Evolutionary conservation across 495 filamentous ascomycete genomes (phyloP), one percentile per base, ranked within the genome.

Genomic region (Cetradonia linearis): DNA sequence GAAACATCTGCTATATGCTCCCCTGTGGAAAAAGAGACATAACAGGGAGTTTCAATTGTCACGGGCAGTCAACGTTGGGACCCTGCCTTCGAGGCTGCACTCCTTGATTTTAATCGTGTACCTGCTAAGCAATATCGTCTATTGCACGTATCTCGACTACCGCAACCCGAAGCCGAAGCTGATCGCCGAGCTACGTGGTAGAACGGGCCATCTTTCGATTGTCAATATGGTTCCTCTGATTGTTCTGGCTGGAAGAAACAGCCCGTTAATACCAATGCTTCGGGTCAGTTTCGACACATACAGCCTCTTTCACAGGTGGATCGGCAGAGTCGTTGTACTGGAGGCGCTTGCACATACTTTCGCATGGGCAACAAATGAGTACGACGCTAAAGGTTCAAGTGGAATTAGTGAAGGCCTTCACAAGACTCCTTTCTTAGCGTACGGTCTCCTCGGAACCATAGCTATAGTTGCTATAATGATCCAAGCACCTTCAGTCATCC

Each of bases 231-330:
- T 96, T n/a, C 89, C 90, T 7, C 78, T 95, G 25, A 81, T 98
- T 63, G 75, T 97, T 57, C 81, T 96, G 61, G 92, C 91, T 18
- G 84, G 89, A 25, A 85, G 92, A 65, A 97, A 97, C 75, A 97
- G 95, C 69, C 89, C 89, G 18, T 74, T 96, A n/a, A 96, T 96
- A 62, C 69, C 76, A 7, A 71, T 95, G 16, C 77, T 95, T 64
- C 83, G 83, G 31, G 83, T 97, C 72, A 92, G 88, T 70, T 98
- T 96, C 72, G 94, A 98, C 74, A 95, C 91, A 0, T 96, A 90
- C 78, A 97, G 96, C 71, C 77, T 96, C 31, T 73, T 97, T 33
- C 93, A 98, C 71, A 85, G 93, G 40, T 98, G 93, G 92, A 84
- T 97, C 58, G 93, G 92, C 27, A 86, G 93, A 23, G 84, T 96